Evolutionary conservation across 225 moss, liverwort and hornwort genomes (phyloP), one percentile per base, ranked within the genome.

Genomic region (Marchantia paleacea): DNA sequence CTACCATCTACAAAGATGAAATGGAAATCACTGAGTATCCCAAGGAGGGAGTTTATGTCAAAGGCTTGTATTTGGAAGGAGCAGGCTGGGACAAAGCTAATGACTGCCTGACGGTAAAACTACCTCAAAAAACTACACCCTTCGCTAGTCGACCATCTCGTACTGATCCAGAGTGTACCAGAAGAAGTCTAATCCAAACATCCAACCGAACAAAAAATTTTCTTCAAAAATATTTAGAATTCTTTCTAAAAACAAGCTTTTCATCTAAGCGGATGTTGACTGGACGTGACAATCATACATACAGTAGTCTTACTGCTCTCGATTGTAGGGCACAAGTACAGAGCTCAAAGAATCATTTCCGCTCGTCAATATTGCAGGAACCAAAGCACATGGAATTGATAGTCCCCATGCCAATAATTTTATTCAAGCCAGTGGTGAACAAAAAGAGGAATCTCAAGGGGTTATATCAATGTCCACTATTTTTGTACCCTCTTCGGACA

Each of bases 361-460:
- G 48, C 0, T 22, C 53, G 20, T n/a, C 5, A 50, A 69, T 55
- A 10, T 28, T 78, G 55, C 85, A 94, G 92, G 94, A 94, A 89
- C 94, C 92, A 2, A 89, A 83, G 73, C 88, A 90, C 58, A 94
- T 92, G 94, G 94, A 94, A 76, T 64, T 94, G 20, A 92, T 94
- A 47, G 89, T 94, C 51, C 82, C 94, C 6, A 92, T 92, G 94
- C 94, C 92, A 28, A 92, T 92, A 55, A 86, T 92, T 54, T 82
- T 90, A 6, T 94, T 94, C 75, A 94, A 92, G 87, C 94, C 94
- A 24, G 75, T 90, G 7, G 83, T 88, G 49, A 88, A 91, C 15
- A 94, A 89, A 85, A 92, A 88, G 49, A 89, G 91, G 11, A 91
- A 89, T 70, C 78, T 90, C 8, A 92, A 91, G 71, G 94, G 91